These are phyloP conservation scores for Fragaria vesca DNA, from an alignment of 306 rosid genomes.

Conservation along the genomic window DNA sequence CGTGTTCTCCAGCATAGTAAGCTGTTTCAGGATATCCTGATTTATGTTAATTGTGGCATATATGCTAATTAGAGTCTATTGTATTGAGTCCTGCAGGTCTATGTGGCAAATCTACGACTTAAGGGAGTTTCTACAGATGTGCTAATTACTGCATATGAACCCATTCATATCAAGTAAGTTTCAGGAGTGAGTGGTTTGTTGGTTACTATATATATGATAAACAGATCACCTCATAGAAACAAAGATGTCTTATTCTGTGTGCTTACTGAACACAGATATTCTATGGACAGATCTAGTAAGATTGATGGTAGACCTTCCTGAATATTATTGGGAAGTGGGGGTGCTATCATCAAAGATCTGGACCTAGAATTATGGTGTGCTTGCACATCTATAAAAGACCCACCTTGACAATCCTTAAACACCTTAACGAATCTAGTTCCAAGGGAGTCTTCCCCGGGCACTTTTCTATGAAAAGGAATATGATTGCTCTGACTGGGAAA, in stretches of 20 bases:
- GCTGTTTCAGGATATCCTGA: slow-evolving; percentile 18
- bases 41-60: slow-evolving; percentile 7
- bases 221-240: background rate
- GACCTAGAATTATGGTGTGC: background rate
- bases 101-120: slow-evolving; percentile 83
- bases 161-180: slow-evolving; percentile 80
- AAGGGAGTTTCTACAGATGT: slow-evolving; percentile 78
- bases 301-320: background rate
- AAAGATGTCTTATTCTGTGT: background rate
- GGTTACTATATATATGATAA: background rate
- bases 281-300: background rate
- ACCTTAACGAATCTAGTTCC: background rate
- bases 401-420: background rate
- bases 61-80: slow-evolving; percentile 15
- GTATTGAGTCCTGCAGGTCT: slow-evolving; percentile 49
- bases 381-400: background rate
- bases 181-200: slow-evolving; percentile 2
- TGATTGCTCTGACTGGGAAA: no score
- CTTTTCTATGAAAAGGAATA: background rate
- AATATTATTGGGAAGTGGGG: background rate
- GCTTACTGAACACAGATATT: background rate
- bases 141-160: slow-evolving; percentile 80
- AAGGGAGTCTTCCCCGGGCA: background rate
- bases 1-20: slow-evolving; percentile 20
- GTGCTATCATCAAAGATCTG: background rate